These are phyloP conservation scores for Russula earlei DNA, from an alignment of 768 basidiomycete genomes.

Conservation along the genomic window DNA sequence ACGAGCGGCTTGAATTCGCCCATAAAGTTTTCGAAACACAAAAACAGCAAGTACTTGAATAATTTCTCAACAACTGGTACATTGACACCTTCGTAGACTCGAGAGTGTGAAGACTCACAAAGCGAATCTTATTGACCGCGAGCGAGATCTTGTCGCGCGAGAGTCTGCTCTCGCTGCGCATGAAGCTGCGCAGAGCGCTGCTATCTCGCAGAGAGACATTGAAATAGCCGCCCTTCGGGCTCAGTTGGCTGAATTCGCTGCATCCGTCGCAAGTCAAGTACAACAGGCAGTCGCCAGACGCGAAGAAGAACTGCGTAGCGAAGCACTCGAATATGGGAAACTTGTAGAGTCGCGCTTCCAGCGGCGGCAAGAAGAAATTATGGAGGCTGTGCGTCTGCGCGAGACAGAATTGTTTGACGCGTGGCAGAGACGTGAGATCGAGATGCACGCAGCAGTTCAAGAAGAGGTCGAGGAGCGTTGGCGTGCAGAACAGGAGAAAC, in stretches of 20 bases:
- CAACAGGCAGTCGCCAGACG: constrained; percentile 51
- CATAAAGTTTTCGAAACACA: constrained; percentile 68
- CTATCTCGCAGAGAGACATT: constrained; percentile 47
- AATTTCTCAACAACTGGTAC: neutral
- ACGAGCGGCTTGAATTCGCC: constrained; percentile 64
- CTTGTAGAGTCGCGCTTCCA: constrained; percentile 59
- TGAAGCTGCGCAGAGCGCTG: constrained; percentile 40
- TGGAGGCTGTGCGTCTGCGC: constrained; percentile 53
- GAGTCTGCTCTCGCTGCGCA: constrained; percentile 47
- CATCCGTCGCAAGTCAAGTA: constrained; percentile 28
- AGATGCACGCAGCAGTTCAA: constrained; percentile 44
- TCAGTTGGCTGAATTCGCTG: constrained; percentile 18
- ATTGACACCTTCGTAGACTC: constrained; percentile 35
- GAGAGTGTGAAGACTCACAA: constrained; percentile 57
- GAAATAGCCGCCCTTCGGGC: constrained; percentile 43
- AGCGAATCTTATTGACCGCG: constrained; percentile 42
- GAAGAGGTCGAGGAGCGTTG: constrained; percentile 29
- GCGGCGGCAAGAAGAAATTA: constrained; percentile 59
- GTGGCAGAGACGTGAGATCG: constrained; percentile 44
- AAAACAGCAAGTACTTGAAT: constrained; percentile 50
- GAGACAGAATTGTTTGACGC: constrained; percentile 57
- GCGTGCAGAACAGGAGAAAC: constrained; percentile 38
- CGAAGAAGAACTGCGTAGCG: constrained; percentile 58
- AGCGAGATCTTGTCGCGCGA: constrained; percentile 52
- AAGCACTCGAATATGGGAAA: constrained; percentile 58